Conservation (phyloP, 805 yeast species). For the Teunomyces cretensis region DNA sequence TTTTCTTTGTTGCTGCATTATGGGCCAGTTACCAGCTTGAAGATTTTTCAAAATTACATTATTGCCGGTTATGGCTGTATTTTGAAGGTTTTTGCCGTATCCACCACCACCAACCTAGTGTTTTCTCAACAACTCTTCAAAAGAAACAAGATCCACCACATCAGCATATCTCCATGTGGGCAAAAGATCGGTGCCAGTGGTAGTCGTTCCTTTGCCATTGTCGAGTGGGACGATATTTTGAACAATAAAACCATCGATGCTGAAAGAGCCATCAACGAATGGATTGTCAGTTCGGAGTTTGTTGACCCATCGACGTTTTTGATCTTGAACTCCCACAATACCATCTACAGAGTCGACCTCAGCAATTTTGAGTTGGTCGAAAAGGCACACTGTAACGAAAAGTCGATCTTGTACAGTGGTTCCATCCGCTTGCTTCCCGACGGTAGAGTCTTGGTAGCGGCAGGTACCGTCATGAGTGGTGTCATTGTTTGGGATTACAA, state of each 20-base stretch:
- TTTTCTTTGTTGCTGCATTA: slow-evolving; percentile 34
- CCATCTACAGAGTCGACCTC: slow-evolving; percentile 41
- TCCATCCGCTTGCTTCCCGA: slow-evolving; percentile 50
- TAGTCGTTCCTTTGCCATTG: slow-evolving; percentile 61
- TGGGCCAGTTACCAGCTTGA: slow-evolving; percentile 74
- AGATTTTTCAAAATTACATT: slow-evolving; percentile 36
- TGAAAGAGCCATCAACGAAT: slow-evolving; percentile 65
- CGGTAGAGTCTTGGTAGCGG: slow-evolving; percentile 57
- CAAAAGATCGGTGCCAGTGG: slow-evolving; percentile 55
- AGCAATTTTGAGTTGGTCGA: slow-evolving; percentile 26
- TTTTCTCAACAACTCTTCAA: slow-evolving; percentile 49
- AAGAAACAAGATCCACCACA: slow-evolving; percentile 84
- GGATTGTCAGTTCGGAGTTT: slow-evolving; percentile 71
- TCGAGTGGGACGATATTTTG: slow-evolving; percentile 4
- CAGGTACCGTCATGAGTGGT: slow-evolving; percentile 94
- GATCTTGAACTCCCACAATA: slow-evolving; percentile 79
- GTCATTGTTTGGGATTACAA: slow-evolving; percentile 71
- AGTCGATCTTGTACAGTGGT: slow-evolving; percentile 87
- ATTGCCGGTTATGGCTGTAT: slow-evolving; percentile 73
- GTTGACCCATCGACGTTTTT: slow-evolving; percentile 34
- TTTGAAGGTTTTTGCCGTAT: slow-evolving; percentile 53
- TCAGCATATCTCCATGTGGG: slow-evolving; percentile 38
- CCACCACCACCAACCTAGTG: slow-evolving; percentile 29
- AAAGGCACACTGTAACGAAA: slow-evolving; percentile 55
- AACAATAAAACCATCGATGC: slow-evolving; percentile 18